These are phyloP conservation scores for Fibroporia radiculosa DNA, from an alignment of 768 basidiomycete species.

Conservation along the genomic window DNA sequence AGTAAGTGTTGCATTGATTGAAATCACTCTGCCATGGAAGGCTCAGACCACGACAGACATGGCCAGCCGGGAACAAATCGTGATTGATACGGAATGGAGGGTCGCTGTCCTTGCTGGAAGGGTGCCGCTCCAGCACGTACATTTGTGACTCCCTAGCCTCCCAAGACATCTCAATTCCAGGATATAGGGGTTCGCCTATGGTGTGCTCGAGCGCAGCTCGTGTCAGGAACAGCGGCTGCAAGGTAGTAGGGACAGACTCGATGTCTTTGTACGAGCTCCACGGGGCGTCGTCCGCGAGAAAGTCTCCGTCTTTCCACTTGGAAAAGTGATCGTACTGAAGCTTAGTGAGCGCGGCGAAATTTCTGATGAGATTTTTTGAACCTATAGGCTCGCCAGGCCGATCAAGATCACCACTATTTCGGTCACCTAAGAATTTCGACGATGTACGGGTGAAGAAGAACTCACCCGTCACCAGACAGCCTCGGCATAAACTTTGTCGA, in stretches of 20 bases:
- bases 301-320: slow-evolving; percentile 23
- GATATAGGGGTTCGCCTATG: slow-evolving; percentile 26
- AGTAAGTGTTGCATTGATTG: slow-evolving; percentile 23
- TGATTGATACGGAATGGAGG: slow-evolving; percentile 22
- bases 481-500: slow-evolving; percentile 25
- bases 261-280: slow-evolving; percentile 6
- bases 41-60: slow-evolving; percentile 24
- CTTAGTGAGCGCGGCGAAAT: slow-evolving; percentile 22
- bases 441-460: background rate
- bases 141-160: slow-evolving; percentile 18
- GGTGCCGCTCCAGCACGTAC: slow-evolving; percentile 10
- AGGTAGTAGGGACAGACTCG: slow-evolving; percentile 13
- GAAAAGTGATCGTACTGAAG: slow-evolving; percentile 25
- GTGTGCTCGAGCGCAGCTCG: slow-evolving; percentile 24
- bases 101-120: slow-evolving; percentile 1
- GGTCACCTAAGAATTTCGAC: background rate
- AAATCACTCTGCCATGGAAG: slow-evolving; percentile 32
- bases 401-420: background rate
- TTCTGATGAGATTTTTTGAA: slow-evolving; percentile 1
- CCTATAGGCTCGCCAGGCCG: background rate
- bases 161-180: slow-evolving; percentile 29
- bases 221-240: slow-evolving; percentile 20
- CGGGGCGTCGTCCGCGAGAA: slow-evolving; percentile 2
- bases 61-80: slow-evolving; percentile 18
- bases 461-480: slow-evolving; percentile 22